These are phyloP conservation scores for Brassica balearica DNA, from an alignment of 441 rosid species.

Conservation along the genomic window DNA sequence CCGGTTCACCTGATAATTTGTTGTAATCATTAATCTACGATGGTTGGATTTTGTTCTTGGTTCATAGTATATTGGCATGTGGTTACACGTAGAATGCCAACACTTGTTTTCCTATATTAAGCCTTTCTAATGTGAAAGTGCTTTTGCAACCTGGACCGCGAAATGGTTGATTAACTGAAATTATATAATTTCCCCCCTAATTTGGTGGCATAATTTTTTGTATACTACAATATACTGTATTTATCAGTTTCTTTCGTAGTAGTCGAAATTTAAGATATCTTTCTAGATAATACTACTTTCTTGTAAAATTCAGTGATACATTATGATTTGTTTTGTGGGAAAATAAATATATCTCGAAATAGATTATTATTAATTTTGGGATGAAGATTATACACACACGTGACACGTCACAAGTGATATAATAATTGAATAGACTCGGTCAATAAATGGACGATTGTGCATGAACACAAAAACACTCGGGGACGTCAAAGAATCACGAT, in stretches of 20 bases:
- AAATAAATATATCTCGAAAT: too few species aligned
- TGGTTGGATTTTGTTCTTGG: slow-evolving; percentile 23
- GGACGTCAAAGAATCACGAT: slow-evolving; percentile 38
- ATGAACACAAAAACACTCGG: slow-evolving; percentile 36
- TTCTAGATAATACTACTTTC: slow-evolving; percentile 18
- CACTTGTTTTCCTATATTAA: not conserved
- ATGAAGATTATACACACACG: not conserved
- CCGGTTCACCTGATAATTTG: slow-evolving; percentile 33
- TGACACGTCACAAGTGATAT: not conserved
- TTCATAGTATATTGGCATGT: slow-evolving; percentile 15
- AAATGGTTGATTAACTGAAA: not conserved
- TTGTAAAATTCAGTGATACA: too few species aligned
- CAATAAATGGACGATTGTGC: slow-evolving; percentile 25
- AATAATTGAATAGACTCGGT: slow-evolving; percentile 27
- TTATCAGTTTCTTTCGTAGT: slow-evolving; percentile 13
- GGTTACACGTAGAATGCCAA: not conserved
- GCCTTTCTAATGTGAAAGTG: not conserved
- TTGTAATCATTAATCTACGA: slow-evolving; percentile 21
- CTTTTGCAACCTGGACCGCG: not conserved
- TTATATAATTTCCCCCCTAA: not conserved
- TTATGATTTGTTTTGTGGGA: too few species aligned
- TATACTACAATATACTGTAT: not conserved
- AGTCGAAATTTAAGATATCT: slow-evolving; percentile 22
- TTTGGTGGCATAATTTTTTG: not conserved
- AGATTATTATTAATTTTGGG: not conserved